A percentile compares a stretch with the other conserved stretches of the same genome.
These are phyloP conservation scores for Cyphellophora attinorum DNA, from an alignment of 2,329 filamentous ascomycete genomes.

Conservation along the genomic window DNA sequence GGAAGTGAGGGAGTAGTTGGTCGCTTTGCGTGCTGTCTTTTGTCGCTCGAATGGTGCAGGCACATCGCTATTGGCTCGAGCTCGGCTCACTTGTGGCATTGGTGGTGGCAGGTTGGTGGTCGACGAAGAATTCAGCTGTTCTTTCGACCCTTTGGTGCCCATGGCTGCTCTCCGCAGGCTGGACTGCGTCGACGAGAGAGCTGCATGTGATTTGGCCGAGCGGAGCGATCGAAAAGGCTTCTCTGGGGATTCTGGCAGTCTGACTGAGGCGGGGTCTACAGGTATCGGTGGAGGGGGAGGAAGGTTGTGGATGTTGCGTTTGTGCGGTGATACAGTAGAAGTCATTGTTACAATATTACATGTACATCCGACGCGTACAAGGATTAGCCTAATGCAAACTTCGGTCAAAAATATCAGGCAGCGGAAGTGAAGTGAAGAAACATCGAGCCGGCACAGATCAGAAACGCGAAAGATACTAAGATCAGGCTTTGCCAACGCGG, in stretches of 20 bases:
- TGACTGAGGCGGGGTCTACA: slow-evolving; percentile 10
- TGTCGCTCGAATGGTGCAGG: slow-evolving; percentile 27
- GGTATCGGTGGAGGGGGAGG: too few relatives aligned
- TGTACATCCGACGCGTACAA: too few relatives aligned
- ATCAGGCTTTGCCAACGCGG: too few relatives aligned
- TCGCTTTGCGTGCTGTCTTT: slow-evolving; percentile 15
- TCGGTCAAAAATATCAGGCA: too few relatives aligned
- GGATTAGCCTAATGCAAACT: too few relatives aligned
- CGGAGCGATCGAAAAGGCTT: slow-evolving; percentile 5
- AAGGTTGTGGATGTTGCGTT: slow-evolving; percentile 12
- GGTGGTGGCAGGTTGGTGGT: slow-evolving; percentile 15
- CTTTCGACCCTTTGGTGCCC: slow-evolving; percentile 24
- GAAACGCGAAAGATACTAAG: too few relatives aligned
- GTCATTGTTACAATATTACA: too few relatives aligned
- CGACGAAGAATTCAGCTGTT: slow-evolving; percentile 19
- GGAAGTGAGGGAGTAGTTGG: slow-evolving; percentile 33
- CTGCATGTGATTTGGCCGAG: slow-evolving; percentile 53
- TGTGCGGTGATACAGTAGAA: slow-evolving; percentile 16
- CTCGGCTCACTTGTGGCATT: slow-evolving; percentile 22
- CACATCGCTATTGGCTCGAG: slow-evolving; percentile 66
- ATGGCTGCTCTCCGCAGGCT: slow-evolving; percentile 25
- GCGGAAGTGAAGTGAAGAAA: too few relatives aligned
- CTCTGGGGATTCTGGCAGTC: slow-evolving; percentile 15
- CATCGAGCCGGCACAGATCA: too few relatives aligned
- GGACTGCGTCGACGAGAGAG: slow-evolving; percentile 41